Percentiles rank a stretch among this genome's conserved stretches.
These are phyloP conservation scores for Pulveroboletus sp. DNA, from an alignment of 768 basidiomycete genomes.

Conservation along the genomic window DNA sequence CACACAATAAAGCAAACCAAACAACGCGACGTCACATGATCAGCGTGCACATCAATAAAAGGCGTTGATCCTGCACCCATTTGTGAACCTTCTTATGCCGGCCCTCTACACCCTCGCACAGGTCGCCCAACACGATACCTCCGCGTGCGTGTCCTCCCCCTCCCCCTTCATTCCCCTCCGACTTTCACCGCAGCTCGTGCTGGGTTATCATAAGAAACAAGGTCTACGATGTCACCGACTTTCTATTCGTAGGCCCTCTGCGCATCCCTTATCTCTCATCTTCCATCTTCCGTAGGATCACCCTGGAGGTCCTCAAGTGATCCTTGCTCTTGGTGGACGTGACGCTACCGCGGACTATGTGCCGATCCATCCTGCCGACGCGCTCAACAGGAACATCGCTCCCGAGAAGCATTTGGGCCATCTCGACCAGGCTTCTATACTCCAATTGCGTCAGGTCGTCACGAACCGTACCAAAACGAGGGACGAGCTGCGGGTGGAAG, in stretches of 20 bases:
- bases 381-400: constrained; percentile 69
- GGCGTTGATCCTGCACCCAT: background rate
- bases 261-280: no score
- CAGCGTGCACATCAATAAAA: constrained; percentile 5
- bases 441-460: constrained; percentile 34
- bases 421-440: constrained; percentile 48
- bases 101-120: constrained; percentile 50
- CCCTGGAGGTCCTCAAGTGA: constrained; percentile 79
- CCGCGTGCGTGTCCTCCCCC: constrained; percentile 36
- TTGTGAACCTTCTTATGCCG: constrained; percentile 16
- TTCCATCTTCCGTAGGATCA: constrained; percentile 49
- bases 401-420: constrained; percentile 70
- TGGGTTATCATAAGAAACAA: constrained; percentile 81
- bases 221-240: constrained; percentile 87
- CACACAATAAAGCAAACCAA: constrained; percentile 41
- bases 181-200: constrained; percentile 54
- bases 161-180: constrained; percentile 5
- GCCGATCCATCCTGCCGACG: constrained; percentile 83
- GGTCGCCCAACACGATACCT: constrained; percentile 57
- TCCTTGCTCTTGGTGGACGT: constrained; percentile 79
- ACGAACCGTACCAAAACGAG: constrained; percentile 52
- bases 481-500: constrained; percentile 67
- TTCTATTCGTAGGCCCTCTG: constrained; percentile 50
- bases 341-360: constrained; percentile 79
- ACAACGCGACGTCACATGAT: constrained; percentile 51